Conservation (phyloP, 441 rosid genomes). For the Adansonia madagascariensis region DNA sequence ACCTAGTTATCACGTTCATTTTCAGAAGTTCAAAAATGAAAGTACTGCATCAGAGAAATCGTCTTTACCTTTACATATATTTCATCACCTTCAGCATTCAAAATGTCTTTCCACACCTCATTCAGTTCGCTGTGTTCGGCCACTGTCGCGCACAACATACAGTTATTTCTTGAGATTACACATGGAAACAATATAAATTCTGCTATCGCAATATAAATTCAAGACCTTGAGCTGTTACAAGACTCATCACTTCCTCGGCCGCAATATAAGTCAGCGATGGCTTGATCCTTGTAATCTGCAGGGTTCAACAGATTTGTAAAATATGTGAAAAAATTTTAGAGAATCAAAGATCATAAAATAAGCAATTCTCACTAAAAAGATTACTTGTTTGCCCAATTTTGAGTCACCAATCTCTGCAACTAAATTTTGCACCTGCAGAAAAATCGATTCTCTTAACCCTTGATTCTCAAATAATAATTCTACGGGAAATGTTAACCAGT, state of each 20-base stretch:
- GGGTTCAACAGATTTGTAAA: conserved; percentile 20
- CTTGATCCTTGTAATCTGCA: conserved; percentile 77
- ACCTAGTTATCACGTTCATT: not conserved
- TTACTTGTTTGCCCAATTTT: conserved; percentile 92
- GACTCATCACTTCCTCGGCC: conserved; percentile 95
- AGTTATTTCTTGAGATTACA: conserved; percentile 20
- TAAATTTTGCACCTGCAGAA: conserved; percentile 78
- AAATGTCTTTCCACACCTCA: conserved; percentile 94
- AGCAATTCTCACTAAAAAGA: conserved; percentile 25
- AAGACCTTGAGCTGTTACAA: conserved; percentile 96
- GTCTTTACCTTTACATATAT: conserved; percentile 79
- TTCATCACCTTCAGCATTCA: conserved; percentile 96
- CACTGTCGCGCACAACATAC: conserved; percentile 52
- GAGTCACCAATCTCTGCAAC: conserved; percentile 95
- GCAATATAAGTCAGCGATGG: conserved; percentile 86
- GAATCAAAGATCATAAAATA: conserved; percentile 8
- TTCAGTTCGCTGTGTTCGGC: conserved; percentile 82
- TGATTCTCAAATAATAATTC: conserved; percentile 23
- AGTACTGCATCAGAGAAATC: not conserved
- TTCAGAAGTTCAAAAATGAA: conserved; percentile 19
- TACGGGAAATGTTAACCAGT: not conserved
- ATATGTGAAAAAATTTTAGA: not conserved
- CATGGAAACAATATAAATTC: not conserved
- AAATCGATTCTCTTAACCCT: conserved; percentile 17
- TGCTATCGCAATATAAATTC: conserved; percentile 9